Evolutionary conservation across 192 early-diverging fungal genomes (phyloP), one percentile per base, ranked within the genome.

Genomic region (Entophlyctis helioformis): DNA sequence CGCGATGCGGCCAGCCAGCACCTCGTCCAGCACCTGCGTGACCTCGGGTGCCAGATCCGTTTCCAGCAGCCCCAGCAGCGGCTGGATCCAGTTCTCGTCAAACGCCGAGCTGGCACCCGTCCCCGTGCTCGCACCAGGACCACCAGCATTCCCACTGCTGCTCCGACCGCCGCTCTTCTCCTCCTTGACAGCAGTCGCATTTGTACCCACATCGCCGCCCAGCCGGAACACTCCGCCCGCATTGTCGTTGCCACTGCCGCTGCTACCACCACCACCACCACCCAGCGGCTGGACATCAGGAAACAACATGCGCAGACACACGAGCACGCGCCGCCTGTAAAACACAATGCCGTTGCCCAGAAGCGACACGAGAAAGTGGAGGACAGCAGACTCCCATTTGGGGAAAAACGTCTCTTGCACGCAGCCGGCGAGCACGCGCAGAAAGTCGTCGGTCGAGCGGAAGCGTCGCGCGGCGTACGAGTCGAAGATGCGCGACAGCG

Each of bases 1-100:
- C 15, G 48, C 18, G 5, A 56, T 52, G 15, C 44, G 40, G 18
- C 51, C 51, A 1, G 38, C 20, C 47, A 76, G 35, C 33, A 68
- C 62, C 36, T 74, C 69, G 45, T 90, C 86, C 44, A 91, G 48
- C 3, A 90, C 83, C n/a, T 70, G 56, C 15, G 84, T 51, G 0
- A 84, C 86, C 27, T 80, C 65, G 19, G 74, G 64, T 2, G 76
- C 73, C 48, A 76, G 73, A 3, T 72, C 67, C 0, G 82, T 74
- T 16, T 74, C 66, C 24, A 91, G 54, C 9, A 87, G 35, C 13
- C 62, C 71, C 22, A 91, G 50, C 19, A 90, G 43, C 1, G 88
- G 88, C 29, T 66, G 44, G 16, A 91, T 60, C 19, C 83, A 40
- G 21, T 80, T 76, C 18, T 73, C 69, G 22, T 83, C 80, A n/a